Base-by-base conservation (phyloP, 2,329 filamentous ascomycete species). In the Monosporascus sp. region DNA sequence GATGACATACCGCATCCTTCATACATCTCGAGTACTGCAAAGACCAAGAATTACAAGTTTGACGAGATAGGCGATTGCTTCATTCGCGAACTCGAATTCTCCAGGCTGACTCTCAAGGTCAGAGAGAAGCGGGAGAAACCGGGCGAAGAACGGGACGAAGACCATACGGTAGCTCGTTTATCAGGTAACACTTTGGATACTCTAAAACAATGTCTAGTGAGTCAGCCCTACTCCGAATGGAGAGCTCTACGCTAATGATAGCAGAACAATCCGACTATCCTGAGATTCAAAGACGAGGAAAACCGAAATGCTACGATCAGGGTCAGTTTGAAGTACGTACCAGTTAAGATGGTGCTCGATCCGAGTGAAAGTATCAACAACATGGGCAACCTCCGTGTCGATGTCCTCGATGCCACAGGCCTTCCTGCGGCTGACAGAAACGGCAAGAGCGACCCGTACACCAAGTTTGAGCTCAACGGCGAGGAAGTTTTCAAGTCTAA, bases 341-440 rank as follows among this genome's bases (percentile, higher is more conserved):
- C 94, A 0, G 86, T 97, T 56, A 85, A 89, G 74, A 99, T 99
- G 94, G 78, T 85, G 53, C 87, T 99, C 48, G 91, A 99, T 65
- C 89, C 94, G 0, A 91, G 86, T 64, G 94, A 99, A 73, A 97
- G 91, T 66, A 96, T 99, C 78, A 97, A 97, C 82, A 99, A 99
- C 73, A 96, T 96, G 84, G 94, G 94, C 55, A 92, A 86, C 54
- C 85, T 99, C 22, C 89, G 92, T 20, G 90, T 99, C n/a, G 91
- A 97, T 64, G 81, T 99, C 19, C 76, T 97, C 38, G 91, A 96
- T 69, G 94, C 87, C 19, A 76, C 82, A 8, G 87, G 96, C 55
- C 81, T 99, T n/a, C 94, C 94, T 7, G 86, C 94, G 1, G 93
- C 93, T 27, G 94, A 99, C 66, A 86, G 91, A 37, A 99, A 99